Percentiles rank a stretch among this genome's conserved stretches.
phyloP scores from a whole-genome alignment of 176 grass and related monocot species.

The Chrysopogon serrulatus region DNA sequence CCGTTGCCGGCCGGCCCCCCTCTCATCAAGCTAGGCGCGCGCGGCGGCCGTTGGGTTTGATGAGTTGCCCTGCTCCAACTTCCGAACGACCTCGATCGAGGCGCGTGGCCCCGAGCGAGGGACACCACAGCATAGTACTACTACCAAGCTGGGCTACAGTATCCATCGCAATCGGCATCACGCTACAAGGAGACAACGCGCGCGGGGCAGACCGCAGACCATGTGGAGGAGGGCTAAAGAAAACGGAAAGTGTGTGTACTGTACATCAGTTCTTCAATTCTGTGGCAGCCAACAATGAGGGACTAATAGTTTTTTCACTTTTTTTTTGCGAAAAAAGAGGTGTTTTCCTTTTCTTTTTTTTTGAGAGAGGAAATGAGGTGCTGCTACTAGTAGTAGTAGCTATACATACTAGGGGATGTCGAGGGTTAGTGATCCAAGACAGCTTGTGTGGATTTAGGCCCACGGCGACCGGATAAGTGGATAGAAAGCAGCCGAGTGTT shows the following conservation, averaged over 20 bases:
- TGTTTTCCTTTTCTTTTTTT: too few relatives aligned
- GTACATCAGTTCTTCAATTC: too few relatives aligned
- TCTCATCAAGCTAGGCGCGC: too few relatives aligned
- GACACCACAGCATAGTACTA: background rate
- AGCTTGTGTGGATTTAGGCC: background rate
- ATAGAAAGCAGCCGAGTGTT: background rate
- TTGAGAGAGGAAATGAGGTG: too few relatives aligned
- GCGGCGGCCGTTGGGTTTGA: too few relatives aligned
- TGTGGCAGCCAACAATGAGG: too few relatives aligned
- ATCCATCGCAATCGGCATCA: background rate
- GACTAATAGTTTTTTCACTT: too few relatives aligned
- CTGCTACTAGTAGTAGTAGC: background rate
- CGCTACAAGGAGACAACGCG: background rate
- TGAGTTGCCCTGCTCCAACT: too few relatives aligned
- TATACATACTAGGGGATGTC: background rate
- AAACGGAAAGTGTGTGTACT: background rate
- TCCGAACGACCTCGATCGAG: too few relatives aligned
- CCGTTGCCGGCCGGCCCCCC: too few relatives aligned
- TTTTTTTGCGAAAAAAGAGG: too few relatives aligned
- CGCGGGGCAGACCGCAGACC: background rate
- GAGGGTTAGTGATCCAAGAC: slow-evolving; percentile 13
- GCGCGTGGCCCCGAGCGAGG: background rate
- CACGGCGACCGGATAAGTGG: background rate
- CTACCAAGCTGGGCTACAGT: too few relatives aligned
- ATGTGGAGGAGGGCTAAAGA: background rate